Evolutionary conservation across 2,329 filamentous ascomycete species (phyloP), one percentile per base, ranked within the genome.

Genomic region (Neofusicoccum cordaticola): DNA sequence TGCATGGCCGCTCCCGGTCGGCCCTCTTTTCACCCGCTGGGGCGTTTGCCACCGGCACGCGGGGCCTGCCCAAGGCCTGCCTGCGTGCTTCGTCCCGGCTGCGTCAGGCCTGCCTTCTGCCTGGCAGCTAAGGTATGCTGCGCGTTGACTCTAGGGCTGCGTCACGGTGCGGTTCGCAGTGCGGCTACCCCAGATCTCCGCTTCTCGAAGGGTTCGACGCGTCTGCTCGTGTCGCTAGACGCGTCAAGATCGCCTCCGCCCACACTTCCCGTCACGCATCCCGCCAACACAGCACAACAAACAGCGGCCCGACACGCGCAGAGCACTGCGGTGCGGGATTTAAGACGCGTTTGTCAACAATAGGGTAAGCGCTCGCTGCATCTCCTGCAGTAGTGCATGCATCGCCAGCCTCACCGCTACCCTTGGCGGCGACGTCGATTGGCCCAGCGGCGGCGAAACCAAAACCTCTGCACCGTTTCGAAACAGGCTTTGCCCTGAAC

Each of bases 311-410:
- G 52, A n/a, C 11, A 17, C 52, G 52, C 52, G 39, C 52, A 57
- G 52, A 57, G 51, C 39, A 19, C 52, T 39, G 42, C 31, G 56
- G n/a, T 62, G 58, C 58, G 58, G 58, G 44, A 62, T 62, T 62
- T 39, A 31, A 11, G 45, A 41, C 58, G 58, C 45, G 58, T 62
- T 39, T 62, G 58, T 62, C 45, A 45, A 7, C n/a, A 35, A n/a
- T 5, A 5, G 19, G 45, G 45, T 19, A 47, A 37, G 56, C 56
- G 56, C 56, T 19, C 52, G 52, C 52, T 57, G 52, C 52, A 44
- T 57, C 52, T 57, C 56, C 27, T 51, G 58, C 58, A 62, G 45
- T 62, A 62, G 58, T n/a, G 57, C 41, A 44, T 37, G 19, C 52
- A 57, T 34, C 17, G 27, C 37, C 39, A 37, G 56, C 58, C 45